Evolutionary conservation across 805 yeast species (phyloP), one percentile per base, ranked within the genome.

Genomic region (Metschnikowia kunwiensis): DNA sequence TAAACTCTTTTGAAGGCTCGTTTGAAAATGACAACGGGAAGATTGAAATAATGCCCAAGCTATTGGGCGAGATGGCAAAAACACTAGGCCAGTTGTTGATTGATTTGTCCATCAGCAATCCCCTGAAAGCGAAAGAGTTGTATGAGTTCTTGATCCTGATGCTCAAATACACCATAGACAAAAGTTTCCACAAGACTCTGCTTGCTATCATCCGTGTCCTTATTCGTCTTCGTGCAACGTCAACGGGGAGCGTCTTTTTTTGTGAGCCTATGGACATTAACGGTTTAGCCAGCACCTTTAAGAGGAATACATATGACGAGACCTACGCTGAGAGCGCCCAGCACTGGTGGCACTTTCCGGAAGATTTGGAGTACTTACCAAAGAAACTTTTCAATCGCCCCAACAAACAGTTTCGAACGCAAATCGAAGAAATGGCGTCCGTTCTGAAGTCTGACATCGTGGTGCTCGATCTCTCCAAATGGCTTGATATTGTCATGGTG

Each of bases 291-390:
- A 73, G 79, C 2, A 72, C 78, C 0, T 67, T 82, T 35, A 70
- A 73, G 4, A 65, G 86, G 51, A 75, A 76, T 40, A 50, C 57
- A 18, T 57, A 55, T 46, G 53, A 36, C 5, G 44, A 33, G 1
- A 11, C 29, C 2, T 36, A 24, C 23, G 28, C 27, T 7, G 31
- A 25, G n/a, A 54, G 42, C 3, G 46, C 45, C 3, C 19, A 34
- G 1, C 44, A 44, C 8, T 47, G 61, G 38, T 82, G 89, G 91
- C 55, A 58, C 5, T 80, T 68, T 47, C 91, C 89, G 0, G 89
- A 82, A 44, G 51, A 57, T 0, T 50, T 74, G 3, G 58, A 59
- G 4, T 77, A 75, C 46, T 59, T 82, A 13, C 79, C 80, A 0
- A 57, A 48, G 3, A 61, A 58, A 2, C 53, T 59, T 32, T 63